These are phyloP conservation scores for Dorcoceras hygrometricum DNA, from an alignment of 257 asterid species.

Conservation along the genomic window DNA sequence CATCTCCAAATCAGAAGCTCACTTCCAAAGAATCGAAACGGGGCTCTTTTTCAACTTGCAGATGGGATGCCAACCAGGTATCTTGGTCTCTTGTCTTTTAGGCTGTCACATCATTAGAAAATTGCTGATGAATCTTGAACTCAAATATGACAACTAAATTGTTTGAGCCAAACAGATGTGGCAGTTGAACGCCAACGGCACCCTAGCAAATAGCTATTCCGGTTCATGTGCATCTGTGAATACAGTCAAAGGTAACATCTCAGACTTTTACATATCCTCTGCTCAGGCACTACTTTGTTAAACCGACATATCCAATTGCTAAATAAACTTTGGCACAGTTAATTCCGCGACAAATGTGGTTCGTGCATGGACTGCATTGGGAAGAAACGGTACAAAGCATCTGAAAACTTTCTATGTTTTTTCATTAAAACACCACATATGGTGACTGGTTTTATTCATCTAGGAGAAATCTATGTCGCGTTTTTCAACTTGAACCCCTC, in stretches of 20 bases:
- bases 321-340: conserved; percentile 40
- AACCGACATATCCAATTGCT: conserved; percentile 1
- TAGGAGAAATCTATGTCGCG: conserved; percentile 81
- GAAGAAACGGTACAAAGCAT: conserved; percentile 53
- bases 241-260: conserved; percentile 44
- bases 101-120: not conserved
- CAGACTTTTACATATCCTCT: not conserved
- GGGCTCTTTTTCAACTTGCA: conserved; percentile 75
- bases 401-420: conserved; percentile 13
- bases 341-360: conserved; percentile 32
- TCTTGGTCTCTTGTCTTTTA: conserved; percentile 8
- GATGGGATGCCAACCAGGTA: conserved; percentile 72
- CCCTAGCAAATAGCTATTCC: conserved; percentile 69
- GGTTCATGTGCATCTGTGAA: conserved; percentile 77
- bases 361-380: conserved; percentile 85
- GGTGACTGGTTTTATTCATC: conserved; percentile 7
- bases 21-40: conserved; percentile 53
- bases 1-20: conserved; percentile 57
- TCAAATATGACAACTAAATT: not conserved
- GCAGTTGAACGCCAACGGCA: conserved; percentile 72
- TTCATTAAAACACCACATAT: not conserved
- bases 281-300: not conserved
- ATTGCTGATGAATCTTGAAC: not conserved
- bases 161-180: conserved; percentile 60
- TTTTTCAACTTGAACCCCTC: conserved; percentile 60